Conservation (phyloP, 1,139 yeast species). For the Nadsonia starkeyi-henricii region DNA sequence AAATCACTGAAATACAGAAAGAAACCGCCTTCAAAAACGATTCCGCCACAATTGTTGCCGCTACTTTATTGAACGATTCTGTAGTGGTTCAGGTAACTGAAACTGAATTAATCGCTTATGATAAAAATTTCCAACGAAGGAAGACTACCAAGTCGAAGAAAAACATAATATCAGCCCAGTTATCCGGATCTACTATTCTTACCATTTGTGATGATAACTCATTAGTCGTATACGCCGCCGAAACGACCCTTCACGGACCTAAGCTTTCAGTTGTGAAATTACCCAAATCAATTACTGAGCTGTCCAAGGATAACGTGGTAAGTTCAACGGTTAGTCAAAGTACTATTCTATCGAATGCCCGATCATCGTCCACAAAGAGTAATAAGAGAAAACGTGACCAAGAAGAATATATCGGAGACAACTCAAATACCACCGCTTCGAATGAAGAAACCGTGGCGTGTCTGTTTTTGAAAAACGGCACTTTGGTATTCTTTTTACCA, state of each 20-base stretch:
- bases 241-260: not conserved
- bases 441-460: not conserved
- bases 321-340: not conserved
- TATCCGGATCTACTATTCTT: constrained; percentile 21
- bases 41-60: constrained; percentile 54
- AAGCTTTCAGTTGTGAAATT: not conserved
- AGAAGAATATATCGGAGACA: constrained; percentile 3
- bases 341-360: not conserved
- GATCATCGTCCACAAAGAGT: constrained; percentile 1
- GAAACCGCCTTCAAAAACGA: constrained; percentile 44
- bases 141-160: constrained; percentile 25
- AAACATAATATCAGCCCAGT: constrained; percentile 39
- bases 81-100: constrained; percentile 65
- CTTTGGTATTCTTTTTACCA: not conserved
- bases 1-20: constrained; percentile 50
- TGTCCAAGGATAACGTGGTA: constrained; percentile 6
- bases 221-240: not conserved
- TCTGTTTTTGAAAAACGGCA: not conserved
- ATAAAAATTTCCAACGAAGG: constrained; percentile 40
- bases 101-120: constrained; percentile 49
- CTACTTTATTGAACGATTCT: constrained; percentile 43
- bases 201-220: constrained; percentile 1
- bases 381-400: constrained; percentile 10
- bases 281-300: constrained; percentile 2
- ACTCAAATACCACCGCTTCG: too few relatives aligned